Base-by-base conservation (phyloP, 139 green algal species). In the Chlorella sp. region DNA sequence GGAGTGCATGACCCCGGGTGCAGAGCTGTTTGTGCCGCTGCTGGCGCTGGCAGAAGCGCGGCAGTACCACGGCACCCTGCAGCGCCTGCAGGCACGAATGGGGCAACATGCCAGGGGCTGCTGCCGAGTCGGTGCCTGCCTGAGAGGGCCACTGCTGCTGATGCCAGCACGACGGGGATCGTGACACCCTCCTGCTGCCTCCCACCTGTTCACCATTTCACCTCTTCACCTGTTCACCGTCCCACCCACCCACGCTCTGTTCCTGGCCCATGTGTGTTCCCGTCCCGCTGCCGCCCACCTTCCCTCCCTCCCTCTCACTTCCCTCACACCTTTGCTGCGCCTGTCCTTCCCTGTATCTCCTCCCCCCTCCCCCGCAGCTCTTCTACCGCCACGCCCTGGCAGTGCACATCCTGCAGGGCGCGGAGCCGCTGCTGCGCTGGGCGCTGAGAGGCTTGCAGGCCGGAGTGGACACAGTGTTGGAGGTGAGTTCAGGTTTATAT, bases 41-140 rank as follows among this genome's bases (percentile, higher is more conserved):
- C 68, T 88, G 39, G 84, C 84, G 57, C 84, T 88, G 68, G 84
- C 84, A 57, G 84, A 88, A 40, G 84, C 39, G 22, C 64, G 84
- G 39, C 84, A 81, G 40, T 81, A 81, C 84, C 64, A 88, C 34
- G 28, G 66, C 14, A 30, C 11, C 19, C 84, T 88, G 68, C 84
- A 88, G 64, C 84, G 68, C 28, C 84, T 88, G 5, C 22, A 53
- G 84, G 84, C 75, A 16, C 24, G 39, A 2, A 57, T 32, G 34
- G 16, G 28, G 16, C 34, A 30, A 42, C 69, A 37, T 39, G 3
- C 21, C 73, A 80, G n/a, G 22, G 73, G n/a, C n/a, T n/a, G n/a
- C n/a, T n/a, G n/a, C n/a, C n/a, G n/a, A n/a, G n/a, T n/a, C n/a
- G n/a, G n/a, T n/a, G n/a, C 68, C 26, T 36, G 24, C 71, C 21